phyloP scores from a whole-genome alignment of 257 asterid genomes.

The Nemophila menziesii region DNA sequence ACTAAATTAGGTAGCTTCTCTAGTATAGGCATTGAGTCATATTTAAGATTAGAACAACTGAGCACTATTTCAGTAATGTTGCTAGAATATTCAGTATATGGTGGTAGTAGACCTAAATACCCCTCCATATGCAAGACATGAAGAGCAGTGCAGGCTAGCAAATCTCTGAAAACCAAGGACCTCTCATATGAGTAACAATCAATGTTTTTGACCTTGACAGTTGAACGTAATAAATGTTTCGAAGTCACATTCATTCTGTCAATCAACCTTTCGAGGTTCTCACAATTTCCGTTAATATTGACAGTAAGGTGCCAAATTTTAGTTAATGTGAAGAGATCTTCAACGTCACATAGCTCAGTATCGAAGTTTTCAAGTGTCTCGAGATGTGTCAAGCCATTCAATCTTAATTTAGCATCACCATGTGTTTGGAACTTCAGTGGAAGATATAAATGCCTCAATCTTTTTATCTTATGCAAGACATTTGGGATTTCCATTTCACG shows the following conservation, averaged over 20 bases:
- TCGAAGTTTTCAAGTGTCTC: slow-evolving; percentile 11
- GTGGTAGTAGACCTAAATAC: not conserved
- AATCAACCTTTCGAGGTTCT: not conserved
- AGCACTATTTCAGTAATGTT: slow-evolving; percentile 5
- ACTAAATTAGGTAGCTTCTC: slow-evolving; percentile 2
- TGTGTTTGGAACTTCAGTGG: not conserved
- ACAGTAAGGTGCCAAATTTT: not conserved
- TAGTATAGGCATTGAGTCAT: not conserved
- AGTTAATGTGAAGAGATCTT: slow-evolving; percentile 4
- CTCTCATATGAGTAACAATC: slow-evolving; percentile 2
- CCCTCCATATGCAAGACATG: slow-evolving; percentile 2
- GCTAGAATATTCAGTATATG: not conserved
- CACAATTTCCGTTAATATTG: not conserved
- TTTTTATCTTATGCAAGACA: slow-evolving; percentile 3
- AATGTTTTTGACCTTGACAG: not conserved
- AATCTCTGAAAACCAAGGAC: slow-evolving; percentile 1
- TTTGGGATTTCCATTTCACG: slow-evolving; percentile 3
- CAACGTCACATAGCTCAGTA: not conserved
- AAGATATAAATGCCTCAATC: not conserved
- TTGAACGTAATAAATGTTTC: not conserved
- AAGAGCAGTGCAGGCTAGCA: slow-evolving; percentile 3
- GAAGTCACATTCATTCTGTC: not conserved
- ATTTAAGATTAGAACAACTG: not conserved
- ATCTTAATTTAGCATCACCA: not conserved
- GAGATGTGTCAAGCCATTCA: slow-evolving; percentile 5